These are phyloP conservation scores for Kwoniella heveanensis DNA, from an alignment of 768 basidiomycete genomes.

Conservation along the genomic window DNA sequence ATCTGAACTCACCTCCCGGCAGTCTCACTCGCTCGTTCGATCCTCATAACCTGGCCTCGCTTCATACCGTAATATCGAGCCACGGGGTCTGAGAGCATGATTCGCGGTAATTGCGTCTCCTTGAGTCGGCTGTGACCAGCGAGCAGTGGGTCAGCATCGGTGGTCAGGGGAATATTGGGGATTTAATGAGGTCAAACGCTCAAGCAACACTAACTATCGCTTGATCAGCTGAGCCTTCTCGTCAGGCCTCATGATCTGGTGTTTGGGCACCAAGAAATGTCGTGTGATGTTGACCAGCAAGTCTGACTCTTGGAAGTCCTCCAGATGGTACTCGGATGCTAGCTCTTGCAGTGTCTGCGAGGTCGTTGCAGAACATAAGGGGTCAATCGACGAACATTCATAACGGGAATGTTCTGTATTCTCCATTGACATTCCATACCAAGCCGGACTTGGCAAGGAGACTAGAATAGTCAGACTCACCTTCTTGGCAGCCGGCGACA, in stretches of 20 bases:
- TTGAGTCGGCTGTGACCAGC: slow-evolving; percentile 85
- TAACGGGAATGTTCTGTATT: not conserved
- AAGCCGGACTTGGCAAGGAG: not conserved
- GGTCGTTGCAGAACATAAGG: too few relatives aligned
- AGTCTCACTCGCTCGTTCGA: slow-evolving; percentile 94
- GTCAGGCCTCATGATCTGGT: slow-evolving; percentile 80
- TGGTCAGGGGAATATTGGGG: too few relatives aligned
- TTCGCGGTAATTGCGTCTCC: slow-evolving; percentile 96
- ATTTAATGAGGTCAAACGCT: too few relatives aligned
- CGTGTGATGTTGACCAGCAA: slow-evolving; percentile 96
- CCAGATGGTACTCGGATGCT: slow-evolving; percentile 79
- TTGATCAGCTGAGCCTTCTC: slow-evolving; percentile 84
- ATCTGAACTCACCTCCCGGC: slow-evolving; percentile 62
- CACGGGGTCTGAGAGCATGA: slow-evolving; percentile 95
- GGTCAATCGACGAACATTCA: too few relatives aligned
- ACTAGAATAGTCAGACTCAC: slow-evolving; percentile 58
- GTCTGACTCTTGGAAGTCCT: slow-evolving; percentile 96
- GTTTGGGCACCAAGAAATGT: slow-evolving; percentile 90
- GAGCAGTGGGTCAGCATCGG: too few relatives aligned
- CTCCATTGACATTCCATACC: too few relatives aligned
- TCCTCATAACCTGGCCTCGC: slow-evolving; percentile 97
- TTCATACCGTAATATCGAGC: slow-evolving; percentile 95
- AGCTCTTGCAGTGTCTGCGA: slow-evolving; percentile 86
- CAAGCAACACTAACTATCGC: slow-evolving; percentile 83
- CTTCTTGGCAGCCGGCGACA: slow-evolving; percentile 96